Percentiles rank a stretch among this genome's conserved stretches.
phyloP scores from a whole-genome alignment of 169 alveolate genomes.

The Cryptosporidium bovis region DNA sequence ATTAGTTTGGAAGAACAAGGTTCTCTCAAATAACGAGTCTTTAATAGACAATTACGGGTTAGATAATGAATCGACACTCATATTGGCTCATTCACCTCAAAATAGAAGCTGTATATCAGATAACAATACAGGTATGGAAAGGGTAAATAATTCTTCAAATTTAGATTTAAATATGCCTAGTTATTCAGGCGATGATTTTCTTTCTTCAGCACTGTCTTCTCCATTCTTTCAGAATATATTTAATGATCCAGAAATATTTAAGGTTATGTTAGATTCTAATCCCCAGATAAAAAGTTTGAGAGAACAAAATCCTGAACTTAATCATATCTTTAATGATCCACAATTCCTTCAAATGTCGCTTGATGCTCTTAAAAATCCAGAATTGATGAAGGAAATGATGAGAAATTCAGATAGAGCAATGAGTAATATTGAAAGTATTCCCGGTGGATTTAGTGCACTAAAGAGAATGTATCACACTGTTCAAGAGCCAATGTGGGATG shows the following conservation, averaged over 20 bases:
- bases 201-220: constrained; percentile 65
- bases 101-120: background rate
- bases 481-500: constrained; percentile 82
- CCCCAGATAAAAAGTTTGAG: constrained; percentile 78
- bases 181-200: constrained; percentile 40
- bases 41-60: constrained; percentile 10
- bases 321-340: constrained; percentile 79
- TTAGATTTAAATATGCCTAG: background rate
- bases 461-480: constrained; percentile 78
- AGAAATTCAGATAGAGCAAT: constrained; percentile 81
- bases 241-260: constrained; percentile 77
- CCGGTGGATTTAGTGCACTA: constrained; percentile 82
- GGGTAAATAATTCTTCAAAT: background rate
- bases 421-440: constrained; percentile 80
- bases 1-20: constrained; percentile 61
- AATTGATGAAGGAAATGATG: constrained; percentile 80
- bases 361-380: constrained; percentile 78
- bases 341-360: constrained; percentile 77
- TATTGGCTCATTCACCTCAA: constrained; percentile 48
- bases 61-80: constrained; percentile 42
- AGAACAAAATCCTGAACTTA: constrained; percentile 81
- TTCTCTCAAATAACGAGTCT: constrained; percentile 34
- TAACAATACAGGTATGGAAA: background rate
- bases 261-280: constrained; percentile 77
- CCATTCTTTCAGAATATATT: constrained; percentile 76